These are phyloP conservation scores for Penicillium longicatenatum DNA, from an alignment of 495 filamentous ascomycete species.

Conservation along the genomic window DNA sequence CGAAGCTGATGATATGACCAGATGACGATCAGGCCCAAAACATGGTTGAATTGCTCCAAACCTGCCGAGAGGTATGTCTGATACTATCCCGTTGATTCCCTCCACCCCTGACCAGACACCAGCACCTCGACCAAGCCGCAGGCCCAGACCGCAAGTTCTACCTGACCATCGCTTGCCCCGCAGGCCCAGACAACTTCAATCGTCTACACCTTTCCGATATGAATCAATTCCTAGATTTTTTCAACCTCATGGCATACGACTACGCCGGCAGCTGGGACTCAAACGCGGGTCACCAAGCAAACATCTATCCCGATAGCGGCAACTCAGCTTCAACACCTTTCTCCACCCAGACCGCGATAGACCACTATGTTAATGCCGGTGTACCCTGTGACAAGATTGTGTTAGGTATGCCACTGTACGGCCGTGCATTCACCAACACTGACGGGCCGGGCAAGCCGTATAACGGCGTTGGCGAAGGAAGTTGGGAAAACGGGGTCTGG, in stretches of 20 bases:
- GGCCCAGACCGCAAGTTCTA: constrained; percentile 60
- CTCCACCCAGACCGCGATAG: constrained; percentile 44
- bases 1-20: constrained; percentile 21
- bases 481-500: constrained; percentile 81
- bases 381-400: constrained; percentile 73
- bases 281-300: constrained; percentile 77
- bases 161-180: constrained; percentile 73
- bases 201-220: constrained; percentile 68
- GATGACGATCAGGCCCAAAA: constrained; percentile 63
- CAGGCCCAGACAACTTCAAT: constrained; percentile 63
- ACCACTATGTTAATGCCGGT: constrained; percentile 64
- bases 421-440: constrained; percentile 77
- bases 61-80: constrained; percentile 55
- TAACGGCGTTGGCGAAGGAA: constrained; percentile 65
- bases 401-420: constrained; percentile 86
- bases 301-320: constrained; percentile 59
- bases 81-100: background rate
- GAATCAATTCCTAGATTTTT: constrained; percentile 78
- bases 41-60: constrained; percentile 69
- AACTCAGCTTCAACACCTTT: constrained; percentile 62
- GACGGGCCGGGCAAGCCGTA: constrained; percentile 70
- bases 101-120: constrained; percentile 10
- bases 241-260: constrained; percentile 82
- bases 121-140: constrained; percentile 63
- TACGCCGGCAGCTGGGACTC: constrained; percentile 78